A percentile compares a stretch with the other conserved stretches of the same genome.
These are phyloP conservation scores for Parasarocladium wereldwijsianum DNA, from an alignment of 2,329 filamentous ascomycete species.

Conservation along the genomic window DNA sequence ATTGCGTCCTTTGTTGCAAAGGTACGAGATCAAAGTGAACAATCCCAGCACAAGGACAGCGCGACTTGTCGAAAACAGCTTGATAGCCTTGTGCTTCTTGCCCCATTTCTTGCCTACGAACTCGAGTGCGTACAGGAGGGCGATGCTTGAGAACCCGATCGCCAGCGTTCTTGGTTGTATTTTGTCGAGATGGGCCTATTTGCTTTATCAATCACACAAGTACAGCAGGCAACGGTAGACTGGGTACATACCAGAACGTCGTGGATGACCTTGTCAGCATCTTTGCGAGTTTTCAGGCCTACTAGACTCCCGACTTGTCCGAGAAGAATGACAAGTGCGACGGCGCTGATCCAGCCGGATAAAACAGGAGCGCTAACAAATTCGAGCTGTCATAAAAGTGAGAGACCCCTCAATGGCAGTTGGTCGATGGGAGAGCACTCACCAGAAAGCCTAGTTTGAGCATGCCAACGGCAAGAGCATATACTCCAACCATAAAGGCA, in stretches of 20 bases:
- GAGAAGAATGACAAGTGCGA: conserved; percentile 49
- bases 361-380: conserved; percentile 52
- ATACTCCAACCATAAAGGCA: conserved; percentile 48
- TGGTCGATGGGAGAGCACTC: not conserved
- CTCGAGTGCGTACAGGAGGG: conserved; percentile 41
- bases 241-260: conserved; percentile 29
- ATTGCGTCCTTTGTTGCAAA: conserved; percentile 38
- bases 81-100: conserved; percentile 39
- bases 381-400: conserved; percentile 25
- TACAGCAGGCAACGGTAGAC: not conserved
- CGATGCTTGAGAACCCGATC: conserved; percentile 41
- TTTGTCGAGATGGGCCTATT: conserved; percentile 30
- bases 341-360: conserved; percentile 50
- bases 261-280: conserved; percentile 41
- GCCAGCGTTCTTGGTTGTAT: conserved; percentile 43
- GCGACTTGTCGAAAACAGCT: conserved; percentile 43
- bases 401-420: not conserved
- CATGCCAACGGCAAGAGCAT: conserved; percentile 41
- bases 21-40: conserved; percentile 48
- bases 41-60: conserved; percentile 45
- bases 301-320: conserved; percentile 49
- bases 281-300: conserved; percentile 35
- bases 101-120: conserved; percentile 44
- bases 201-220: not conserved
- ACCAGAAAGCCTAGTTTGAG: conserved; percentile 46